A percentile compares a stretch with the other conserved stretches of the same genome.
Conservation (phyloP, 345 rosid genomes). For the Alliaria petiolata region DNA sequence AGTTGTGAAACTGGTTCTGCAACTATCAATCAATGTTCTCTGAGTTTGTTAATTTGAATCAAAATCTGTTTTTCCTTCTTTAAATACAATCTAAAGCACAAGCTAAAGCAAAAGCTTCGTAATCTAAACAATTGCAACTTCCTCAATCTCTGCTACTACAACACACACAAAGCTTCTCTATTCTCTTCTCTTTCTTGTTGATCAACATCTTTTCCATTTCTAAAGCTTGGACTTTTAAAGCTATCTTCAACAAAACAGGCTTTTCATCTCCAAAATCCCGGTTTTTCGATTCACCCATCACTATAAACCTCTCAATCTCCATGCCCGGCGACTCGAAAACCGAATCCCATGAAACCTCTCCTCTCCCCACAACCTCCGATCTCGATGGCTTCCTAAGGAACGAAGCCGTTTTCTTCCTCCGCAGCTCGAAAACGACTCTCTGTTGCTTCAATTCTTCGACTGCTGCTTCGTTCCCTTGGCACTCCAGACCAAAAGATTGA, state of each 20-base stretch:
- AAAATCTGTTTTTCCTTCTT: neutral
- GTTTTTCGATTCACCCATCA: neutral
- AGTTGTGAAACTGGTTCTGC: constrained; percentile 23
- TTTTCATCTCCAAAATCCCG: neutral
- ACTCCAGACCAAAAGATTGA: constrained; percentile 55
- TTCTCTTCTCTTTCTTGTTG: constrained; percentile 22
- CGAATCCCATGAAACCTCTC: constrained; percentile 38
- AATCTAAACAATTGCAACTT: constrained; percentile 21
- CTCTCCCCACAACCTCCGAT: constrained; percentile 58
- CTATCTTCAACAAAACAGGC: constrained; percentile 25
- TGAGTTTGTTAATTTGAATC: too few relatives aligned
- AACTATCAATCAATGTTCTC: neutral
- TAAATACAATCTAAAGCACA: constrained; percentile 24
- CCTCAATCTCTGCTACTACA: constrained; percentile 22
- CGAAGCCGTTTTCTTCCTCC: constrained; percentile 39
- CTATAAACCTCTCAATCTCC: constrained; percentile 29
- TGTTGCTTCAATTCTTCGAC: constrained; percentile 42
- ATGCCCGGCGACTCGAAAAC: constrained; percentile 18
- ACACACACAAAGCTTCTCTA: constrained; percentile 15
- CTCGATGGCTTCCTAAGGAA: constrained; percentile 37
- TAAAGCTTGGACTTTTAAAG: constrained; percentile 21
- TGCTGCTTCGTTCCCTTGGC: constrained; percentile 52
- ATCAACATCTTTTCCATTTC: constrained; percentile 17
- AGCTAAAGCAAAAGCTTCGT: constrained; percentile 31
- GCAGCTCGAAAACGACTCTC: constrained; percentile 53